Base-by-base conservation (phyloP, 2,329 filamentous ascomycete genomes). In the Tricladium varicosporioides region DNA sequence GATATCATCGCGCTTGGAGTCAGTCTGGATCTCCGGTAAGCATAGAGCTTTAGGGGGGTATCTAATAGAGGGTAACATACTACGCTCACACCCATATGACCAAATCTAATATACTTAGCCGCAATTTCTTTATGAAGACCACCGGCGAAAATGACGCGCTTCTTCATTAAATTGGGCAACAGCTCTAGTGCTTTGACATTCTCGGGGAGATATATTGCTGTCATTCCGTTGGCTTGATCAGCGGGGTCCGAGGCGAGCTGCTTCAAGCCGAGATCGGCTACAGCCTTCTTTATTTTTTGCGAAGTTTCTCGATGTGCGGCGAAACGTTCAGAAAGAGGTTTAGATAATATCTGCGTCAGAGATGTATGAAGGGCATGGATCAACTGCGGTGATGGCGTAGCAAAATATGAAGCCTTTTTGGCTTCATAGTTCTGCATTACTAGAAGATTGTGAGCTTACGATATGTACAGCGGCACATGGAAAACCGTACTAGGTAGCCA, bases 401-500 rank as follows among this genome's bases (percentile, higher is more conserved):
- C 94, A 71, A 99, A 99, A 80, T 99, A 99, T 1, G 92, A 96
- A 40, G 94, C 85, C 79, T 97, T 99, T 80, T 92, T 91, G 63
- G 91, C 91, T 78, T 99, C 94, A 75, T 99, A 99, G 78, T 97
- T 97, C 78, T 94, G 86, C 93, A 99, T 97, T 75, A 99, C 88
- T 90, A 58, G 47, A 14, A 18, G 48, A 48, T 16, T n/a, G n/a
- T 48, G 19, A 27, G 19, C n/a, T 14, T 27, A 15, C 32, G 18
- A 40, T 40, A 40, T 10, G 27, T 27, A 46, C 44, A 48, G 56
- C 53, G 58, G 49, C 27, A 48, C n/a, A 18, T 54, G 55, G 47
- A 11, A 43, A 40, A 13, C 75, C 83, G 68, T 80, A 91, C 87
- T 94, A 48, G 93, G 93, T 56, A 92, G 79, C 94, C 94, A 99